Conservation (phyloP, 2,329 filamentous ascomycete species). For the Penicillium thymicola region DNA sequence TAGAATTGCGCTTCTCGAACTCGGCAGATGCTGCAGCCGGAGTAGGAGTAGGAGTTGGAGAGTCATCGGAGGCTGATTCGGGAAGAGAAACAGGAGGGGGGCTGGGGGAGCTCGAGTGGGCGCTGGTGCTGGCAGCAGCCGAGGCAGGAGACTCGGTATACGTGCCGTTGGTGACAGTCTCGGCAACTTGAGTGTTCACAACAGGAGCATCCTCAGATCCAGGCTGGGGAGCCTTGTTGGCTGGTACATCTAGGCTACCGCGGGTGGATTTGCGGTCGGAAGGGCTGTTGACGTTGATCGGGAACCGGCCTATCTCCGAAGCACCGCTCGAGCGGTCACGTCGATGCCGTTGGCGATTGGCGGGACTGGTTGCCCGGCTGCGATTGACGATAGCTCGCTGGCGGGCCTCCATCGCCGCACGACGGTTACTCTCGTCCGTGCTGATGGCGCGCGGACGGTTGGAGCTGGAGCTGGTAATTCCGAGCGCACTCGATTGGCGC, state of each 20-base stretch:
- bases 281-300: slow-evolving; percentile 67
- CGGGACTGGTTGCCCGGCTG: slow-evolving; percentile 70
- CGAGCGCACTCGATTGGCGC: slow-evolving; percentile 53
- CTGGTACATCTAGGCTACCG: slow-evolving; percentile 79
- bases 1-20: slow-evolving; percentile 63
- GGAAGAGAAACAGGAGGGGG: slow-evolving; percentile 31
- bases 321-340: slow-evolving; percentile 72
- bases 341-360: slow-evolving; percentile 56
- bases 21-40: slow-evolving; percentile 24
- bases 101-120: slow-evolving; percentile 27
- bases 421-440: slow-evolving; percentile 92
- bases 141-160: slow-evolving; percentile 32
- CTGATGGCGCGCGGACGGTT: slow-evolving; percentile 79
- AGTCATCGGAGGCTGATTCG: slow-evolving; percentile 31
- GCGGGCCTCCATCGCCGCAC: slow-evolving; percentile 90
- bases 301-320: slow-evolving; percentile 78
- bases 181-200: slow-evolving; percentile 25
- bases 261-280: slow-evolving; percentile 50
- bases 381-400: slow-evolving; percentile 72
- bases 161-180: slow-evolving; percentile 44
- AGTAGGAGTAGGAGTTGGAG: slow-evolving; percentile 34
- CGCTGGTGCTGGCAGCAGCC: slow-evolving; percentile 19
- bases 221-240: slow-evolving; percentile 49
- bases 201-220: slow-evolving; percentile 31
- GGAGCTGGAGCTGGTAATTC: slow-evolving; percentile 49